Evolutionary conservation across 2,329 filamentous ascomycete species (phyloP), one percentile per base, ranked within the genome.

Genomic region (Colletotrichum spaethianum): DNA sequence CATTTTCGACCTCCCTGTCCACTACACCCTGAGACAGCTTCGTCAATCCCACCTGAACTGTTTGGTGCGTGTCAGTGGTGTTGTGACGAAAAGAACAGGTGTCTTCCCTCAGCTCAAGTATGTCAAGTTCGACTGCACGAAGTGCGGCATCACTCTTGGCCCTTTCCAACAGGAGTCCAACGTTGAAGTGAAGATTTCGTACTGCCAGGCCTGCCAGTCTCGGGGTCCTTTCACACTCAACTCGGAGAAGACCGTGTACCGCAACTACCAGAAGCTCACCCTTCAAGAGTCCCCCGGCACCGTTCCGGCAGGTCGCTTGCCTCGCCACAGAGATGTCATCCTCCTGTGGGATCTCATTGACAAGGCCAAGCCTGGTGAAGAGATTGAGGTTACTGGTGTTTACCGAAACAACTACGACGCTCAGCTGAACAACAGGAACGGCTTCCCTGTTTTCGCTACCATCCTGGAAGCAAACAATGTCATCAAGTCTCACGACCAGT

Each of bases 401-500:
- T 99, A 99, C 84, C 93, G 95, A 77, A 99, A 99, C 86, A 98
- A 97, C 84, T 99, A 98, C 79, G 96, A 98, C 80, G 95, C 96
- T 4, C 94, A 97, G 77, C 89, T 99, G 66, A 99, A 99, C 85
- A 98, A 98, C 85, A 96, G 96, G 79, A 99, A 98, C 79, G 96
- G 96, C 5, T 98, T 99, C 84, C 96, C 96, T 0, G 96, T 99
- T 44, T 99, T 99, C 82, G 96, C 96, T 5, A 99, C 96, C 0
- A 96, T 99, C 71, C 89, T 99, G 5, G 96, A 99, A 82, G 97
- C 97, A 33, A 99, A 99, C 83, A 95, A 99, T 76, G 91, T 98
- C 6, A 92, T 98, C 83, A 99, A 99, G 83, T 93, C 96, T 0
- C 96, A 99, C 80, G 96, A 99, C 81, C 95, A 99, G 83, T 92